Evolutionary conservation across 345 rosid genomes (phyloP).

Genomic region (Eutrema japonicum): DNA sequence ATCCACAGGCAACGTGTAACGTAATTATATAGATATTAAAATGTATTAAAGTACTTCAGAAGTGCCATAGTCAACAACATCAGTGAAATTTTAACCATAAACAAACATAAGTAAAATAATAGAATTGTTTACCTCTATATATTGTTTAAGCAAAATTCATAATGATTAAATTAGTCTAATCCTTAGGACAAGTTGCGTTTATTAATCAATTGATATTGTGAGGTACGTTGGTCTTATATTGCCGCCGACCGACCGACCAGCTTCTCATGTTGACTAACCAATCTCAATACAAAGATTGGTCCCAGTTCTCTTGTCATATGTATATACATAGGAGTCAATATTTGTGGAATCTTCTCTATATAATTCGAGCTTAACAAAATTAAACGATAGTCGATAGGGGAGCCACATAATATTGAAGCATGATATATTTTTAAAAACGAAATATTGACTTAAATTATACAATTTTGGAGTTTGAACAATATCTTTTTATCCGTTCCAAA

Average conservation of each 20-base stretch:
- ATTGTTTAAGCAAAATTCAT: not conserved
- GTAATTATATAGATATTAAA: not conserved
- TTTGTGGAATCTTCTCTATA: conserved; percentile 8
- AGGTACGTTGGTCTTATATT: conserved; percentile 35
- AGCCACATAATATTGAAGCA: conserved; percentile 8
- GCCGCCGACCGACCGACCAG: conserved; percentile 41
- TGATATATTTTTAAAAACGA: not conserved
- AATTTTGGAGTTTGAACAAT: not conserved
- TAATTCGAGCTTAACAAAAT: conserved; percentile 17
- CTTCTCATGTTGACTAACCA: conserved; percentile 40
- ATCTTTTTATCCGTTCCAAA: not conserved
- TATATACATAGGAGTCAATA: conserved; percentile 5
- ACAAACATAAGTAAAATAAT: not conserved
- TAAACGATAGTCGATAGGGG: not conserved
- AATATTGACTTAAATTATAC: not conserved
- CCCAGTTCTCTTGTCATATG: conserved; percentile 31
- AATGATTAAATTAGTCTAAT: not conserved
- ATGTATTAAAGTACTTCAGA: not conserved
- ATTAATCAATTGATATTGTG: not conserved
- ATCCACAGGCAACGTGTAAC: not conserved
- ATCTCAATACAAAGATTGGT: conserved; percentile 26
- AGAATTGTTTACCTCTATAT: not conserved
- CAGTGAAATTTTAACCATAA: too few species aligned
- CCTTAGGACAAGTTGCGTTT: conserved; percentile 3
- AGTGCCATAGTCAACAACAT: not conserved